Conservation (phyloP, 1,284 basidiomycete genomes). For the Coriolopsis trogii region DNA sequence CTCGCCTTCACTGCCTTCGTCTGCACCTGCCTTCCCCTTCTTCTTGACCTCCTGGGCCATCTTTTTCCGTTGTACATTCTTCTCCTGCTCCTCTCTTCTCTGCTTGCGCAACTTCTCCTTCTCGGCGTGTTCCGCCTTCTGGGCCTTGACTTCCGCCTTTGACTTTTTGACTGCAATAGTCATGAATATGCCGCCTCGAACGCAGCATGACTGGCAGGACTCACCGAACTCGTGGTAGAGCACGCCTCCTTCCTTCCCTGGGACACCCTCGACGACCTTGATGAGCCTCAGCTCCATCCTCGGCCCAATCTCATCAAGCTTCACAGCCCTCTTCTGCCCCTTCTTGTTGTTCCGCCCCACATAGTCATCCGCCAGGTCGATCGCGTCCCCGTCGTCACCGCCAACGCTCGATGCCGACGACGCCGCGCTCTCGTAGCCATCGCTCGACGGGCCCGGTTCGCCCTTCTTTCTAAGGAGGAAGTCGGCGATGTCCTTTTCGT, state of each 20-base stretch:
- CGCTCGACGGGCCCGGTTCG: slow-evolving; percentile 64
- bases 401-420: slow-evolving; percentile 78
- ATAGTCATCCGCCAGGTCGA: slow-evolving; percentile 90
- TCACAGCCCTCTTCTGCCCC: slow-evolving; percentile 89
- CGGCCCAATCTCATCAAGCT: slow-evolving; percentile 93
- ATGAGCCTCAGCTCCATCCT: slow-evolving; percentile 91
- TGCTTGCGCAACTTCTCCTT: slow-evolving; percentile 76
- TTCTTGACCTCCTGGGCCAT: no score
- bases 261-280: slow-evolving; percentile 95
- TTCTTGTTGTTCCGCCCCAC: slow-evolving; percentile 93
- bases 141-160: slow-evolving; percentile 67
- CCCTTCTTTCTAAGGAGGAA: slow-evolving; percentile 83
- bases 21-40: slow-evolving; percentile 42
- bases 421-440: slow-evolving; percentile 84
- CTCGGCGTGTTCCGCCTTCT: slow-evolving; percentile 75
- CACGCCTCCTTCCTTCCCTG: slow-evolving; percentile 86
- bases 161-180: slow-evolving; percentile 74
- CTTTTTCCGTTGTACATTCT: no score
- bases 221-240: slow-evolving; percentile 91
- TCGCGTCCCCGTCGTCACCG: slow-evolving; percentile 80
- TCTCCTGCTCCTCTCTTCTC: slow-evolving; percentile 84
- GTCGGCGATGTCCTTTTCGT: slow-evolving; percentile 94
- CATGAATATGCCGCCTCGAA: slow-evolving; percentile 1
- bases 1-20: slow-evolving; percentile 46
- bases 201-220: slow-evolving; percentile 29